phyloP scores from a whole-genome alignment of 257 asterid genomes.

The Solanum chmielewskii region DNA sequence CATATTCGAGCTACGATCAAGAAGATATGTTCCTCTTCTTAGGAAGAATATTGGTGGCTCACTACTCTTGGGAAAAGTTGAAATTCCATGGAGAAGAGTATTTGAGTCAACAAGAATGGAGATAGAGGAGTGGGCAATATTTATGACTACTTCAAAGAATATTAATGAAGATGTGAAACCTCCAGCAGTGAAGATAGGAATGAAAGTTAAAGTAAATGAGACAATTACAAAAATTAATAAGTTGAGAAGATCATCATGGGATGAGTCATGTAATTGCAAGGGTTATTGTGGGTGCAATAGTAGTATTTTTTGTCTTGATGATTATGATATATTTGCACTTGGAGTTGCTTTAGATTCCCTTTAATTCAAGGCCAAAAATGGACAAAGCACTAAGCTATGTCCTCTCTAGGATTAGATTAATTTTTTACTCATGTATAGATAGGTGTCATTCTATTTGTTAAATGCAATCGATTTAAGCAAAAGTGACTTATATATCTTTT shows the following conservation, averaged over 20 bases:
- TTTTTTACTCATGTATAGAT: too few species aligned
- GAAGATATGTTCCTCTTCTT: constrained; percentile 15
- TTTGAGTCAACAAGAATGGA: constrained; percentile 18
- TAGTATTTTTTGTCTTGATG: background rate
- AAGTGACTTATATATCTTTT: background rate
- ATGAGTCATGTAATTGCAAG: background rate
- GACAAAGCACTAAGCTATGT: background rate
- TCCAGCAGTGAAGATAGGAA: constrained; percentile 28
- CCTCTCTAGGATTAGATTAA: background rate
- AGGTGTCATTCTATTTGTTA: background rate
- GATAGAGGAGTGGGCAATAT: constrained; percentile 36
- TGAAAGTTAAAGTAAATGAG: constrained; percentile 16
- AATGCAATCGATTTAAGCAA: too few species aligned
- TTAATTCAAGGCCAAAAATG: background rate
- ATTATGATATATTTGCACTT: constrained; percentile 19
- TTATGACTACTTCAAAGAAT: constrained; percentile 16
- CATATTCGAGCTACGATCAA: constrained; percentile 44
- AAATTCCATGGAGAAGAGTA: constrained; percentile 37
- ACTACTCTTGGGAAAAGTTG: constrained; percentile 37
- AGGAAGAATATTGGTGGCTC: constrained; percentile 27
- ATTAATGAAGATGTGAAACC: constrained; percentile 27
- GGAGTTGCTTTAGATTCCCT: constrained; percentile 28
- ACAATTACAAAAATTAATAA: background rate
- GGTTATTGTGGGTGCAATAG: constrained; percentile 3
- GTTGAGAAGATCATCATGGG: background rate